Evolutionary conservation across 1,139 yeast species (phyloP).

Genomic region (Kurtzmaniella natalensis): DNA sequence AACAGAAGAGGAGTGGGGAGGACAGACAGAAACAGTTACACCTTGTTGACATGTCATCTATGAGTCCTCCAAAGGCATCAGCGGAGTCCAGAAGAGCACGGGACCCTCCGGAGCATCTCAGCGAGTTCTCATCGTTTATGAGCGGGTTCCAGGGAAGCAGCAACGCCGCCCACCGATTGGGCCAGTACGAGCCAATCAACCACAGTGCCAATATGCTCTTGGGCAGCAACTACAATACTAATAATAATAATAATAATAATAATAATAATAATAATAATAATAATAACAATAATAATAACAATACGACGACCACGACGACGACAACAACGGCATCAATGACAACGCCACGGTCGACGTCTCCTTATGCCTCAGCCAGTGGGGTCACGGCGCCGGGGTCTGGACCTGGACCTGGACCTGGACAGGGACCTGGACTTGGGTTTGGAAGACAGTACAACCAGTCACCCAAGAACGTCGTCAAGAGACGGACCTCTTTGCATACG

Average conservation of each 20-base stretch:
- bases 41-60: background rate
- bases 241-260: too few relatives aligned
- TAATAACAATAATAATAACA: too few relatives aligned
- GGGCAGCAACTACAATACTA: constrained; percentile 7
- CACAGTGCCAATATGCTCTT: constrained; percentile 9
- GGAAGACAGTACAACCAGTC: constrained; percentile 9
- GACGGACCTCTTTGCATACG: constrained; percentile 29
- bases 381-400: background rate
- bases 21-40: background rate
- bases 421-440: too few relatives aligned
- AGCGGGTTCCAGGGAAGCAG: constrained; percentile 24
- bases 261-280: too few relatives aligned
- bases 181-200: too few relatives aligned
- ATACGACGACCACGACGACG: too few relatives aligned
- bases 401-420: too few relatives aligned
- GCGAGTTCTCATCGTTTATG: constrained; percentile 51
- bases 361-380: constrained; percentile 8
- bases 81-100: background rate
- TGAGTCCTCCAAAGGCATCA: background rate
- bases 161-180: too few relatives aligned
- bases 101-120: constrained; percentile 45
- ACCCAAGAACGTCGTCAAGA: constrained; percentile 8
- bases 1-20: too few relatives aligned
- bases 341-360: too few relatives aligned
- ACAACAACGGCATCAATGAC: too few relatives aligned